These are phyloP conservation scores for Boletus subcaerulescens DNA, from an alignment of 768 basidiomycete species.

Conservation along the genomic window DNA sequence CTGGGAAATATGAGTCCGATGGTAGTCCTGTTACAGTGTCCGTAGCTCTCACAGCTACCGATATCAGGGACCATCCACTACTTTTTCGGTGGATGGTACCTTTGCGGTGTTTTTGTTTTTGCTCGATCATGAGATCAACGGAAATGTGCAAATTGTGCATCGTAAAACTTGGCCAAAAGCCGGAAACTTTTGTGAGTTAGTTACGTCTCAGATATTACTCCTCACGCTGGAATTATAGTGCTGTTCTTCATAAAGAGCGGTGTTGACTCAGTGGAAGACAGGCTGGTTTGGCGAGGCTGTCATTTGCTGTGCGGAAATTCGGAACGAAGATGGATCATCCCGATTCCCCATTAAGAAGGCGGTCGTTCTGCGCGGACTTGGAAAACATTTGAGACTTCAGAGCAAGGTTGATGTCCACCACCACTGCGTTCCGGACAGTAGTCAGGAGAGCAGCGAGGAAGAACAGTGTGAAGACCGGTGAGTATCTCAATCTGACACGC, in stretches of 20 bases:
- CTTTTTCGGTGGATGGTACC: neutral
- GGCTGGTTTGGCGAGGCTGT: neutral
- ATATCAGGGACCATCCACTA: neutral
- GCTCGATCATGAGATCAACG: too few species aligned
- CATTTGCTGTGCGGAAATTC: neutral
- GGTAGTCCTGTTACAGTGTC: neutral
- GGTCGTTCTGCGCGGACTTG: conserved; percentile 7
- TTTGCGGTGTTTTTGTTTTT: too few species aligned
- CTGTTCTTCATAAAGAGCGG: neutral
- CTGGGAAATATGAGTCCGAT: neutral
- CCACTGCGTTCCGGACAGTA: conserved; percentile 4
- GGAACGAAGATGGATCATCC: neutral
- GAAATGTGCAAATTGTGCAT: too few species aligned
- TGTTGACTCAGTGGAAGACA: neutral
- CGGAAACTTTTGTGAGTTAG: too few species aligned
- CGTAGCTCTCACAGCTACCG: neutral
- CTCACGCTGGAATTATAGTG: too few species aligned
- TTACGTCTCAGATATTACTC: too few species aligned
- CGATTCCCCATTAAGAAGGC: conserved; percentile 10
- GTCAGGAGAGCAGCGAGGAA: conserved; percentile 12
- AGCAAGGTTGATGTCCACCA: conserved; percentile 1
- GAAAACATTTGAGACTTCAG: neutral
- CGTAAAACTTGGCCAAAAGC: too few species aligned
- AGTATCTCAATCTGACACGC: neutral
- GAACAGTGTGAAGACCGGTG: conserved; percentile 10